Percentiles rank a stretch among this genome's conserved stretches.
Evolutionary conservation across 208 protist genomes (phyloP).

Genomic region (Tritrichomonas foetus): DNA sequence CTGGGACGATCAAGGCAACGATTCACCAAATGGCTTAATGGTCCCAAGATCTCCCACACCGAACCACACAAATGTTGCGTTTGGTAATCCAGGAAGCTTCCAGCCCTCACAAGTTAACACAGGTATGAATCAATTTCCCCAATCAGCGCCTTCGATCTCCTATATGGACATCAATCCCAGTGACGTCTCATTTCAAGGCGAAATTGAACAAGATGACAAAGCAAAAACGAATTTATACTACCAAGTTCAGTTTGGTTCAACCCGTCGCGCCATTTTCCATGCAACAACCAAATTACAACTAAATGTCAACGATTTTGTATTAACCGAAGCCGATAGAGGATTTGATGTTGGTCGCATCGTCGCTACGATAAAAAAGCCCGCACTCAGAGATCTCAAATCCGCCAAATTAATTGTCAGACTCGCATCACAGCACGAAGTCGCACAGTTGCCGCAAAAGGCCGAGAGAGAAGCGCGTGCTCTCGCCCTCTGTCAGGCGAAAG

Average conservation of each 20-base stretch:
- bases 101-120: too few relatives aligned
- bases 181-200: too few relatives aligned
- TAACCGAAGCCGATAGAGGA: slow-evolving; percentile 33
- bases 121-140: background rate
- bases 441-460: background rate
- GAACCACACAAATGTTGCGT: too few relatives aligned
- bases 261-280: background rate
- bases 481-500: background rate
- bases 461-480: background rate
- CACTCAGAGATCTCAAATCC: background rate
- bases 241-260: background rate
- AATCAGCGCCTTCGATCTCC: background rate
- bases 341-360: background rate
- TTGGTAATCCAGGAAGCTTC: too few relatives aligned
- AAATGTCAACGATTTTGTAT: background rate
- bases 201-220: background rate
- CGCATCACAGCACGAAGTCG: background rate
- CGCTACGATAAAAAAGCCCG: background rate
- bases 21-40: background rate
- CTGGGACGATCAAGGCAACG: background rate
- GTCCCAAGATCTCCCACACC: too few relatives aligned
- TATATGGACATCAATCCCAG: too few relatives aligned
- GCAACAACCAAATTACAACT: background rate
- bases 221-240: background rate
- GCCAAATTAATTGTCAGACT: background rate